phyloP scores from a whole-genome alignment of 2,329 filamentous ascomycete species.

The Emericellopsis cladophorae region DNA sequence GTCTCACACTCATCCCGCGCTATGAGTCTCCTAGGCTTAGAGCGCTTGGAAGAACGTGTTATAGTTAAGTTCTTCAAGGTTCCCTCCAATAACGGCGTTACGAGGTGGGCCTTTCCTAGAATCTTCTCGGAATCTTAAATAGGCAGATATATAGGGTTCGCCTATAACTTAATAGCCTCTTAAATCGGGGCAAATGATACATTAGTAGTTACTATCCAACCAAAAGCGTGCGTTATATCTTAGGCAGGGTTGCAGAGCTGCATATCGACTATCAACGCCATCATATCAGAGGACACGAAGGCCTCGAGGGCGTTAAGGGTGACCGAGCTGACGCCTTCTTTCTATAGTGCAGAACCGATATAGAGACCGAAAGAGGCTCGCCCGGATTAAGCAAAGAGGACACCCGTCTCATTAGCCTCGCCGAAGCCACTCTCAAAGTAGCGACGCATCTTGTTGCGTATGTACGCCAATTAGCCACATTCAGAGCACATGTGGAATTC shows the following conservation, averaged over 20 bases:
- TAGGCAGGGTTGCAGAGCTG: constrained; percentile 19
- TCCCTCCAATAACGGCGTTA: constrained; percentile 8
- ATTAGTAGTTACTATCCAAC: constrained; percentile 17
- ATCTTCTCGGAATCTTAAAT: constrained; percentile 8
- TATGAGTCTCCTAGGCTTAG: not conserved
- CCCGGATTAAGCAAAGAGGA: constrained; percentile 16
- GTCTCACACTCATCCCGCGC: not conserved
- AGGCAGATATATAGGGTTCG: constrained; percentile 12
- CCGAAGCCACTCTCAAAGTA: constrained; percentile 13
- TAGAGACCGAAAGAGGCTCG: constrained; percentile 19
- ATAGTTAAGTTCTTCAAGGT: not conserved
- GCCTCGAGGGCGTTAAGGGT: constrained; percentile 15
- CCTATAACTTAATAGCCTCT: constrained; percentile 14
- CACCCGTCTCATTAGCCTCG: constrained; percentile 7
- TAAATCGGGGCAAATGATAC: constrained; percentile 17
- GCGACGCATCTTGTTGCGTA: too few species aligned
- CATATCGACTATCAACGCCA: constrained; percentile 17
- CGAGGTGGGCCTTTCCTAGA: constrained; percentile 8
- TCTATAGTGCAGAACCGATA: constrained; percentile 16
- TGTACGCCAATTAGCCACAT: too few species aligned
- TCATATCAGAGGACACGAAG: constrained; percentile 8
- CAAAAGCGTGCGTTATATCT: constrained; percentile 18
- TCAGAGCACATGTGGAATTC: too few species aligned
- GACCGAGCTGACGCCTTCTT: constrained; percentile 11
- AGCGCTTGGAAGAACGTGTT: constrained; percentile 37